phyloP scores from a whole-genome alignment of 495 filamentous ascomycete genomes.

The Podospora pseudocomata region DNA sequence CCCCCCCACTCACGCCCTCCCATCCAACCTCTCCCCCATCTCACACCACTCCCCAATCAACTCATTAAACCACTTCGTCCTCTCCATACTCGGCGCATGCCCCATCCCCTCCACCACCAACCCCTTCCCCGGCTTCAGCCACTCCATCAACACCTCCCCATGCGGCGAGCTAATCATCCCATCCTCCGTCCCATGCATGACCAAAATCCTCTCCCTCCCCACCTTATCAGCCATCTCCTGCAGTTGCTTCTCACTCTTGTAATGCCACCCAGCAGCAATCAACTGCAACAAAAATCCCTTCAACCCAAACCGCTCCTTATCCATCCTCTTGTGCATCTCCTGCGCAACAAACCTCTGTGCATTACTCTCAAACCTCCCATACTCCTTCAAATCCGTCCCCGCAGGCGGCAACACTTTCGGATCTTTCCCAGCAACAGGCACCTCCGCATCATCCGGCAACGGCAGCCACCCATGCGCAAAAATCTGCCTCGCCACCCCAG shows the following conservation, averaged over 20 bases:
- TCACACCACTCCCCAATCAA: conserved; percentile 51
- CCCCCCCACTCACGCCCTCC: conserved; percentile 12
- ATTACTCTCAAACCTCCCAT: conserved; percentile 62
- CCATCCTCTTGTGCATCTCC: conserved; percentile 62
- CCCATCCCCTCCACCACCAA: conserved; percentile 61
- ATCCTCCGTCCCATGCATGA: conserved; percentile 71
- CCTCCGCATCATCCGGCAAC: conserved; percentile 53
- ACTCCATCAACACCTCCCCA: conserved; percentile 54
- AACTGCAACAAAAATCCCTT: conserved; percentile 72
- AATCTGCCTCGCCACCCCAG: conserved; percentile 51
- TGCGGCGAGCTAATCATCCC: conserved; percentile 69
- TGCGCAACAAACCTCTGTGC: conserved; percentile 75
- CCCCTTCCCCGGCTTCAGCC: conserved; percentile 46
- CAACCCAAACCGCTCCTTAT: conserved; percentile 52
- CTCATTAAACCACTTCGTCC: conserved; percentile 55
- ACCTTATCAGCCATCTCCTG: conserved; percentile 59
- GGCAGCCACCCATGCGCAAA: conserved; percentile 61
- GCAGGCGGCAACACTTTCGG: conserved; percentile 22
- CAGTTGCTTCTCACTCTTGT: conserved; percentile 63
- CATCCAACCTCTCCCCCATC: conserved; percentile 37
- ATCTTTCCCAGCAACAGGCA: conserved; percentile 34
- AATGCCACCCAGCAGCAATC: conserved; percentile 75
- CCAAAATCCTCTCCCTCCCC: conserved; percentile 66
- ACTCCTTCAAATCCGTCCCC: conserved; percentile 8
- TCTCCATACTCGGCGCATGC: conserved; percentile 65